Percentiles rank a stretch among this genome's conserved stretches.
Evolutionary conservation across 176 grass and related monocot genomes (phyloP).

Genomic region (Oryza brachyantha): DNA sequence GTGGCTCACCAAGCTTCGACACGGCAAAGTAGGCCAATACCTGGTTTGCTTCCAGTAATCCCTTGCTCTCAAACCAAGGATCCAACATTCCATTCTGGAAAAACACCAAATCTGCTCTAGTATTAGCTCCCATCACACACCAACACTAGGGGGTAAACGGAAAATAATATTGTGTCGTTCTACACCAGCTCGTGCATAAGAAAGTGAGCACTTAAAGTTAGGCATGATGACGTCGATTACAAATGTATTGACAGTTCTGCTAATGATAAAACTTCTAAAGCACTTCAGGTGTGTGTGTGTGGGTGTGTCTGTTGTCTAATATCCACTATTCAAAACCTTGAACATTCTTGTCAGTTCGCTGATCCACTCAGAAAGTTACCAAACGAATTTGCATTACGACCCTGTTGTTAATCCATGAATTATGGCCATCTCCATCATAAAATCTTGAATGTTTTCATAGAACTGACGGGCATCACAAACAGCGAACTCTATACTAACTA

Average conservation of each 20-base stretch:
- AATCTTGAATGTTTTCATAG: neutral
- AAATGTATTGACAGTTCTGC: neutral
- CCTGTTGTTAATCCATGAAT: neutral
- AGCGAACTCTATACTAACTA: neutral
- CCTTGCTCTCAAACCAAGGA: conserved; percentile 91
- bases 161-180: neutral
- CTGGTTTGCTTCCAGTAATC: conserved; percentile 73
- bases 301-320: neutral
- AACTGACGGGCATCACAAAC: neutral
- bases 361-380: neutral
- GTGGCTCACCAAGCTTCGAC: conserved; percentile 77
- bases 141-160: neutral
- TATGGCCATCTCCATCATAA: too few species aligned
- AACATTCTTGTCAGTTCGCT: neutral
- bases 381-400: neutral
- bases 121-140: conserved; percentile 22
- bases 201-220: too few species aligned
- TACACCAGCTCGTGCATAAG: neutral
- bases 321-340: neutral
- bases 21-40: conserved; percentile 91
- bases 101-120: conserved; percentile 90
- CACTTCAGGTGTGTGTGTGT: too few species aligned
- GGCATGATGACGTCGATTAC: neutral
- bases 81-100: conserved; percentile 99
- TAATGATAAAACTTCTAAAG: neutral